Percentiles rank a stretch among this genome's conserved stretches.
These are phyloP conservation scores for Lindgomyces ingoldianus DNA, from an alignment of 495 filamentous ascomycete species.

Conservation along the genomic window DNA sequence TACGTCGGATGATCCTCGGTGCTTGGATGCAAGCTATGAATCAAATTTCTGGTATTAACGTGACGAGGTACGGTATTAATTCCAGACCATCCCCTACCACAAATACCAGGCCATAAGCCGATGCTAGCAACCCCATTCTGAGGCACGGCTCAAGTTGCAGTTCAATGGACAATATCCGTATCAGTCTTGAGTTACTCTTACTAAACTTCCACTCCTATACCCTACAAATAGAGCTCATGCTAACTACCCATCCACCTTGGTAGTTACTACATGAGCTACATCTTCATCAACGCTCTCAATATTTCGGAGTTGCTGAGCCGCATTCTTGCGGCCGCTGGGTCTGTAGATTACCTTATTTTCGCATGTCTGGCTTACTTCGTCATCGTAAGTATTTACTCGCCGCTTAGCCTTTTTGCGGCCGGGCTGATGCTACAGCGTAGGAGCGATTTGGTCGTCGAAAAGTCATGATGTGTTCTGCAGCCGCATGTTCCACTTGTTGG, in stretches of 20 bases:
- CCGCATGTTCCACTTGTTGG: slow-evolving; percentile 42
- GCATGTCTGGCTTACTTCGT: slow-evolving; percentile 42
- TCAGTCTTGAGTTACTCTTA: too few species aligned
- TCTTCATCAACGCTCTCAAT: slow-evolving; percentile 41
- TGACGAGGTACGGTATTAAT: not conserved
- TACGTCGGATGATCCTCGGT: slow-evolving; percentile 41
- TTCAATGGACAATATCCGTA: too few species aligned
- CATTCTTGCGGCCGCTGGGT: slow-evolving; percentile 39
- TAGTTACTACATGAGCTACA: slow-evolving; percentile 39
- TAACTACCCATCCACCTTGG: slow-evolving; percentile 35
- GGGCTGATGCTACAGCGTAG: too few species aligned
- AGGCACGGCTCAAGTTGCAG: too few species aligned
- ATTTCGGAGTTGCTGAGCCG: slow-evolving; percentile 36
- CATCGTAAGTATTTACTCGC: slow-evolving; percentile 37
- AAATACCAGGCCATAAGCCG: too few species aligned
- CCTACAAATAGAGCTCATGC: too few species aligned
- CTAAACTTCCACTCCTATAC: too few species aligned
- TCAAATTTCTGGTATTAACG: slow-evolving; percentile 35
- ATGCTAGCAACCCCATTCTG: too few species aligned
- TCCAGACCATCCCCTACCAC: too few species aligned
- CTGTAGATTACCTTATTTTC: slow-evolving; percentile 43
- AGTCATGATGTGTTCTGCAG: slow-evolving; percentile 42
- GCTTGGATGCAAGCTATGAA: slow-evolving; percentile 44
- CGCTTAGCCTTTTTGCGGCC: too few species aligned
- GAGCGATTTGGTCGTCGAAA: slow-evolving; percentile 35